phyloP scores from a whole-genome alignment of 106 monocot genomes.

The Allium fistulosum region DNA sequence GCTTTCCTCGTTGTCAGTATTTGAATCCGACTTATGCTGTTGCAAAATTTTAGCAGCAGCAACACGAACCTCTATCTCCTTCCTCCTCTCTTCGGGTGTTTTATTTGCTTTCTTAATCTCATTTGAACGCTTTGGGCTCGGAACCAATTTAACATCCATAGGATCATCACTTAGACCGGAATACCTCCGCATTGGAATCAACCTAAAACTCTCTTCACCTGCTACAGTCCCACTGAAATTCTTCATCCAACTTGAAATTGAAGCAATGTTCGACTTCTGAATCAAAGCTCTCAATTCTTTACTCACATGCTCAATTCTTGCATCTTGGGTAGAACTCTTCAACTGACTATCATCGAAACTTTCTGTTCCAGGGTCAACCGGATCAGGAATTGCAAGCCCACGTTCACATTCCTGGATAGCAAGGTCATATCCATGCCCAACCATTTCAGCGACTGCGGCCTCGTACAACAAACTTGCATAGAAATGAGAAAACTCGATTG shows the following conservation, averaged over 20 bases:
- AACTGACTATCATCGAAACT: constrained; percentile 34
- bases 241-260: constrained; percentile 85
- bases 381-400: constrained; percentile 42
- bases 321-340: constrained; percentile 32
- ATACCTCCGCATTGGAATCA: constrained; percentile 68
- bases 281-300: constrained; percentile 61
- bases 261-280: constrained; percentile 86
- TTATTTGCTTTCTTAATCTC: constrained; percentile 94
- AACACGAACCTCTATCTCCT: constrained; percentile 92
- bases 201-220: constrained; percentile 67
- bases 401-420: constrained; percentile 77
- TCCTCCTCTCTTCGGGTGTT: constrained; percentile 81
- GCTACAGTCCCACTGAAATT: constrained; percentile 26
- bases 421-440: constrained; percentile 45
- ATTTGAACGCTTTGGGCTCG: constrained; percentile 48
- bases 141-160: constrained; percentile 52
- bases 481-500: constrained; percentile 81
- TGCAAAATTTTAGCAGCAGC: constrained; percentile 74
- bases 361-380: constrained; percentile 68
- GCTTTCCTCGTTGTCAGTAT: not conserved
- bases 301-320: constrained; percentile 48
- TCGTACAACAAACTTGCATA: constrained; percentile 70
- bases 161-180: constrained; percentile 37
- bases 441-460: constrained; percentile 32
- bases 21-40: constrained; percentile 27